Evolutionary conservation across 495 filamentous ascomycete species (phyloP).

Genomic region (Penicillium waksmanii): DNA sequence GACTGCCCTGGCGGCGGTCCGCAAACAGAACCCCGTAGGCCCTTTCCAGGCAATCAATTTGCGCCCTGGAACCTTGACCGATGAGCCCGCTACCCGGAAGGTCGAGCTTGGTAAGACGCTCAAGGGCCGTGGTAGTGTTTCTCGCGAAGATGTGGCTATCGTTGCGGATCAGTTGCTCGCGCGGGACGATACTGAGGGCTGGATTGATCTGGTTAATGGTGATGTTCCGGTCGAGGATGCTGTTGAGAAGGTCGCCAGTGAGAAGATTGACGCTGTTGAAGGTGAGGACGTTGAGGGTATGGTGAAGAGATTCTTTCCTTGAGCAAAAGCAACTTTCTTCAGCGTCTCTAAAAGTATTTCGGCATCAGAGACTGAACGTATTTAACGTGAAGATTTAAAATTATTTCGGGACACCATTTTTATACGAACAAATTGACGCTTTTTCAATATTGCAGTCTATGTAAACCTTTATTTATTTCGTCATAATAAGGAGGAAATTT

Average conservation of each 20-base stretch:
- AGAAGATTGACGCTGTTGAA: conserved; percentile 66
- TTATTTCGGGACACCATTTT: background rate
- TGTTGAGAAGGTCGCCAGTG: conserved; percentile 64
- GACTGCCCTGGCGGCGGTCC: conserved; percentile 56
- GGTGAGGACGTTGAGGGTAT: conserved; percentile 64
- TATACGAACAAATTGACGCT: background rate
- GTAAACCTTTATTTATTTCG: conserved; percentile 1
- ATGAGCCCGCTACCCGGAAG: conserved; percentile 59
- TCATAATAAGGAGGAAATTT: conserved; percentile 2
- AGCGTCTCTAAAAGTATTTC: background rate
- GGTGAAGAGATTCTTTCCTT: conserved; percentile 45
- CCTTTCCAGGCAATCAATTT: conserved; percentile 68
- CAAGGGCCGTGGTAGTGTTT: conserved; percentile 55
- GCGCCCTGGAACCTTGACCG: conserved; percentile 66
- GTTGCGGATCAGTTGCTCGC: conserved; percentile 69
- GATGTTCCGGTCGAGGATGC: conserved; percentile 63
- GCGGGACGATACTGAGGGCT: conserved; percentile 58
- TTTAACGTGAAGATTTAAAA: background rate
- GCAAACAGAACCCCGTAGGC: conserved; percentile 42
- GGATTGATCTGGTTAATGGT: conserved; percentile 64
- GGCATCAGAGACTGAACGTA: background rate
- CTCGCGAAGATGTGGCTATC: conserved; percentile 70
- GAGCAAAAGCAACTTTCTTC: background rate
- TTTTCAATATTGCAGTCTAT: background rate
- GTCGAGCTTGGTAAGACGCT: conserved; percentile 67